Conservation (phyloP, 2,329 filamentous ascomycete species). For the Neocucurbitaria cava region DNA sequence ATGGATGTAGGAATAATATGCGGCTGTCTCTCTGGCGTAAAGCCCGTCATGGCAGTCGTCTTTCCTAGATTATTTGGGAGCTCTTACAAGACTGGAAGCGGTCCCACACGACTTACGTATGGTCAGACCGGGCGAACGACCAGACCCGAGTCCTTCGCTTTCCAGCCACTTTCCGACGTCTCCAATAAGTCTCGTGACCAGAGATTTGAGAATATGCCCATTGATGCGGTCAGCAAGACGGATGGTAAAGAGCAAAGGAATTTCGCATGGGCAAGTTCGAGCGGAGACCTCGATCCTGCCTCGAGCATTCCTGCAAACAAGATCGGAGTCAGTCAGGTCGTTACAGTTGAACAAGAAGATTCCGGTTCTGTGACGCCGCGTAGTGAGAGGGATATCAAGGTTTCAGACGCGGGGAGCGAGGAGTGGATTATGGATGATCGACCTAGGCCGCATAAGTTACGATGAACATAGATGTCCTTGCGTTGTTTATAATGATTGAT, state of each 20-base stretch:
- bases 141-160: slow-evolving; percentile 16
- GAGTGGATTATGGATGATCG: slow-evolving; percentile 26
- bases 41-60: slow-evolving; percentile 36
- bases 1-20: slow-evolving; percentile 42
- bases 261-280: slow-evolving; percentile 23
- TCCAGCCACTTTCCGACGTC: slow-evolving; percentile 22
- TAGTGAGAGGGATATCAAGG: slow-evolving; percentile 3
- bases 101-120: slow-evolving; percentile 8
- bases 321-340: slow-evolving; percentile 22
- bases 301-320: slow-evolving; percentile 10
- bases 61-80: slow-evolving; percentile 34
- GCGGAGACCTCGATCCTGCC: slow-evolving; percentile 5
- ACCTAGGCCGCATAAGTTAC: neutral
- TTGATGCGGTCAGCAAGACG: slow-evolving; percentile 1
- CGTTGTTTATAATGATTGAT: neutral
- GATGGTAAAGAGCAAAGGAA: slow-evolving; percentile 13
- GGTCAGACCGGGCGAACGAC: slow-evolving; percentile 7
- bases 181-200: slow-evolving; percentile 12
- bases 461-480: neutral
- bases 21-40: slow-evolving; percentile 40
- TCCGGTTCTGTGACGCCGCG: neutral
- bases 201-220: slow-evolving; percentile 7
- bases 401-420: slow-evolving; percentile 20
- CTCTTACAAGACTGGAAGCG: slow-evolving; percentile 13
- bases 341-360: slow-evolving; percentile 15